phyloP scores from a whole-genome alignment of 257 asterid species.

The Penstemon eatonii region DNA sequence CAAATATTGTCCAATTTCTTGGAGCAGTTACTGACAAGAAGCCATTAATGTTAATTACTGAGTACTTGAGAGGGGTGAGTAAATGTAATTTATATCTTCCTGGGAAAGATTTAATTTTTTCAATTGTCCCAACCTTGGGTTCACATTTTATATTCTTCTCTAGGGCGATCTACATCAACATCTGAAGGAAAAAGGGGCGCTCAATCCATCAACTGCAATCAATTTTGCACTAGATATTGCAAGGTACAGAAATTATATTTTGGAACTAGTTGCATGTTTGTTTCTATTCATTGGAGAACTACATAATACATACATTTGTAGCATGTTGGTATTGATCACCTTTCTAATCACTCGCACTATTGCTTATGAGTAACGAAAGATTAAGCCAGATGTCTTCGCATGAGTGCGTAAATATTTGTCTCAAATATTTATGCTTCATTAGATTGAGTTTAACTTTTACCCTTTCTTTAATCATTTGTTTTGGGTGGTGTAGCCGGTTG shows the following conservation, averaged over 20 bases:
- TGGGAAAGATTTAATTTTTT: background rate
- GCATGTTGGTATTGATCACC: constrained; percentile 16
- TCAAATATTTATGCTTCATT: background rate
- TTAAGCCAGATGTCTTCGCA: constrained; percentile 7
- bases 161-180: constrained; percentile 98
- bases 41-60: constrained; percentile 94
- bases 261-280: constrained; percentile 6
- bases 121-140: constrained; percentile 13
- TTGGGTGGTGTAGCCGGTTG: background rate
- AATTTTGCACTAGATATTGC: constrained; percentile 95
- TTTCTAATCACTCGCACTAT: constrained; percentile 2
- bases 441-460: background rate
- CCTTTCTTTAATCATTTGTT: background rate
- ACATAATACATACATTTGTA: constrained; percentile 12
- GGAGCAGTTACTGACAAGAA: constrained; percentile 96
- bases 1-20: constrained; percentile 94
- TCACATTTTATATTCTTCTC: constrained; percentile 24
- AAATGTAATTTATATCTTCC: constrained; percentile 23
- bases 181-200: constrained; percentile 91
- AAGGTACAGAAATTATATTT: constrained; percentile 45
- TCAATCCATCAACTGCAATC: constrained; percentile 70
- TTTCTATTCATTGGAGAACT: background rate
- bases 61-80: constrained; percentile 93
- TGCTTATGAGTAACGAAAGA: background rate
- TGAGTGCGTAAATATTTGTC: background rate